These are phyloP conservation scores for Microbotryum intermedium DNA, from an alignment of 1,284 basidiomycete species.

Conservation along the genomic window DNA sequence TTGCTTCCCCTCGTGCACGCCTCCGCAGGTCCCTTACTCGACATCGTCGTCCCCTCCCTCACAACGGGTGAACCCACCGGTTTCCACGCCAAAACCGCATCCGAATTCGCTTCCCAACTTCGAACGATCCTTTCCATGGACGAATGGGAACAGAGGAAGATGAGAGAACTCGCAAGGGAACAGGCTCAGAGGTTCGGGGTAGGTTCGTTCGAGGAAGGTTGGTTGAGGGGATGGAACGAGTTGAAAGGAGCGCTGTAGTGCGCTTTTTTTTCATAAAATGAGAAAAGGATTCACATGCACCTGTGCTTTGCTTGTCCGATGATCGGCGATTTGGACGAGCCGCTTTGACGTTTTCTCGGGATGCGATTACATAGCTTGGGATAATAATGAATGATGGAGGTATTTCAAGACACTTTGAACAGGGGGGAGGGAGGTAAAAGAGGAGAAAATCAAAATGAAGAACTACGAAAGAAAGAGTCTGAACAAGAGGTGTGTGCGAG, in stretches of 20 bases:
- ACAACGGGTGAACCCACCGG: conserved; percentile 58
- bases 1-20: conserved; percentile 86
- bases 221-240: conserved; percentile 6
- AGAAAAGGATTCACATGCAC: no score
- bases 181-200: conserved; percentile 68
- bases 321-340: no score
- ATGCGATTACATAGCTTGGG: no score
- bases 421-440: no score
- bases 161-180: conserved; percentile 60
- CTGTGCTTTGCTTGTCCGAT: no score
- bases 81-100: conserved; percentile 65
- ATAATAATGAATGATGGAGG: no score
- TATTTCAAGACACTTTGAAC: no score
- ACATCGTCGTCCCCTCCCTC: conserved; percentile 72
- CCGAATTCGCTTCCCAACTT: conserved; percentile 63
- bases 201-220: conserved; percentile 58
- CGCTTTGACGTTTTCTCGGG: no score
- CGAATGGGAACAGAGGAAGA: conserved; percentile 49
- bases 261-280: no score
- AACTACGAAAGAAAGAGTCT: no score
- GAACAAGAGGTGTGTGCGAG: no score
- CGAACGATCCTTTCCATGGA: conserved; percentile 57
- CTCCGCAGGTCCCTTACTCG: conserved; percentile 81
- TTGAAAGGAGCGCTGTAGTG: background rate
- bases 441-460: no score